Base-by-base conservation (phyloP, 257 asterid species). In the Dorcoceras hygrometricum region DNA sequence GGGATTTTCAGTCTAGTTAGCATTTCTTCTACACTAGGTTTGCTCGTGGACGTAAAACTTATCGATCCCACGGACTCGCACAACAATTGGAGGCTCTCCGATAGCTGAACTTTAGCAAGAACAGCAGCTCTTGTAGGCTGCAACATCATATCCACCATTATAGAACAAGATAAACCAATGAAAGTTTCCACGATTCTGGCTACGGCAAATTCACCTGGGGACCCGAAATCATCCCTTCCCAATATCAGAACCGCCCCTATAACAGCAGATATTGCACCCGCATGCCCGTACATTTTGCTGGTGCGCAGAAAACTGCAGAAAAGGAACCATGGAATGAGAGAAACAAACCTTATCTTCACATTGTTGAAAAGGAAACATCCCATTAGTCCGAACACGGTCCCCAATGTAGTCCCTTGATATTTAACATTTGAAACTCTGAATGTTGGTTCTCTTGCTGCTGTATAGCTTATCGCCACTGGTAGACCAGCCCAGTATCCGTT, bases 401-500 rank as follows among this genome's bases (percentile, higher is more conserved):
- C 98, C 8, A 91, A 71, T 4, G 86, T 96, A 0, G 98, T 89
- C 32, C 98, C 98, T n/a, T 91, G 98, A 25, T 94, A 95, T 39
- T 89, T 89, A 4, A 84, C 32, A 25, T 91, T 91, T 0, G 96
- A 87, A 8, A 87, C 81, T 72, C 72, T 87, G 64, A 91, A 89
- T 0, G 96, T 87, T 7, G 95, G 92, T 67, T 87, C 95, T 67
- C 96, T 81, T 27, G 85, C 72, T 2, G 94, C 27, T 3, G 94
- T 89, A 0, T 85, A 74, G 76, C 89, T 85, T 61, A 87, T 71
- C 0, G 95, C 98, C 2, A 91, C 94, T 0, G 94, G 85, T 18
- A 91, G 79, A 8, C 96, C 98, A 0, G 98, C 79, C 98, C 98
- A 91, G 67, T 32, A 75, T 1, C 90, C 95, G 46, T 84, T 73